phyloP scores from a whole-genome alignment of 768 basidiomycete species.

The Coprinellus aureogranulatus region DNA sequence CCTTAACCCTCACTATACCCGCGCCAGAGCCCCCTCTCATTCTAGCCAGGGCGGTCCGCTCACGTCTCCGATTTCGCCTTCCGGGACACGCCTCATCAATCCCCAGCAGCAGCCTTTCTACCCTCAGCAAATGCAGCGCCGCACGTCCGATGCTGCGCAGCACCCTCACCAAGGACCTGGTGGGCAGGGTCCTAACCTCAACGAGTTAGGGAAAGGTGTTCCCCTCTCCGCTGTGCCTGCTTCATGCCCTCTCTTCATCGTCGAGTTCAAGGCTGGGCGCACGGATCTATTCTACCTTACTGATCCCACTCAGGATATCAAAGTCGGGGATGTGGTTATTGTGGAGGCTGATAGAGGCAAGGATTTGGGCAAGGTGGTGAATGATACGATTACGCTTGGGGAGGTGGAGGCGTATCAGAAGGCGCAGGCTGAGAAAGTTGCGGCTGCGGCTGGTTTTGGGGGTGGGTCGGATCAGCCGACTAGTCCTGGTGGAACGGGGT shows the following conservation, averaged over 20 bases:
- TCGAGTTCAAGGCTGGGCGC: slow-evolving; percentile 96
- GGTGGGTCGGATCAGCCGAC: slow-evolving; percentile 39
- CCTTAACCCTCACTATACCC: slow-evolving; percentile 33
- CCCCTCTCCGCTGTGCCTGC: slow-evolving; percentile 81
- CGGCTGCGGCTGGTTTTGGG: slow-evolving; percentile 41
- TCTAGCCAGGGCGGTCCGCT: slow-evolving; percentile 30
- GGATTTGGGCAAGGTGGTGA: slow-evolving; percentile 89
- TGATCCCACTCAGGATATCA: slow-evolving; percentile 59
- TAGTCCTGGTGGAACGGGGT: slow-evolving; percentile 44
- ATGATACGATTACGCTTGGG: slow-evolving; percentile 83
- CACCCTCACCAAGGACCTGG: slow-evolving; percentile 15
- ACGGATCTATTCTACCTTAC: slow-evolving; percentile 93
- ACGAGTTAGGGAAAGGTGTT: slow-evolving; percentile 85
- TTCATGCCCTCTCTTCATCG: slow-evolving; percentile 89
- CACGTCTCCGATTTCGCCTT: slow-evolving; percentile 61
- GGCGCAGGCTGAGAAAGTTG: slow-evolving; percentile 61
- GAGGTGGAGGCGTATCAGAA: slow-evolving; percentile 92
- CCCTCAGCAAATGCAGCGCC: slow-evolving; percentile 40
- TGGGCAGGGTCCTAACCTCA: slow-evolving; percentile 24
- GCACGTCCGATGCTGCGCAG: slow-evolving; percentile 37
- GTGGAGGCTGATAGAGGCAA: slow-evolving; percentile 96
- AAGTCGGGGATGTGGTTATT: slow-evolving; percentile 88
- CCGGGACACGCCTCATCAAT: slow-evolving; percentile 34
- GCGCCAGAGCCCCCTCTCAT: slow-evolving; percentile 42
- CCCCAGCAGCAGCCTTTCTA: slow-evolving; percentile 48